Evolutionary conservation across 2,329 filamentous ascomycete species (phyloP).

Genomic region (Keithomyces neogunnii): DNA sequence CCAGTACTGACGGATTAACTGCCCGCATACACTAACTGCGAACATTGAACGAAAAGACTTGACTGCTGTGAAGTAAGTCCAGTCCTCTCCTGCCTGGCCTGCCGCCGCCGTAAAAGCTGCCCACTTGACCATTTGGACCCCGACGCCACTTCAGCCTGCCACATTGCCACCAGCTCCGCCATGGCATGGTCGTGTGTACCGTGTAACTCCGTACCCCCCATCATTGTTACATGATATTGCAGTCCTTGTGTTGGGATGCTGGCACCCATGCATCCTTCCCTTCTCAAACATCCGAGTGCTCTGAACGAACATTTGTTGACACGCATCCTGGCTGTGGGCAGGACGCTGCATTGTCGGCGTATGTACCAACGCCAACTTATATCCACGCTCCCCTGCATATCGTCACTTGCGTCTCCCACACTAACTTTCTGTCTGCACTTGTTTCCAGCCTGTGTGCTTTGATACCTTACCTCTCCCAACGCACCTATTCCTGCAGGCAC

Average conservation of each 20-base stretch:
- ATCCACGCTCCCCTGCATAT: no score
- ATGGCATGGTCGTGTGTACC: background rate
- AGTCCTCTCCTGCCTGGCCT: no score
- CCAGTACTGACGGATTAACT: no score
- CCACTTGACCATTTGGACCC: background rate
- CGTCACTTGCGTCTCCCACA: background rate
- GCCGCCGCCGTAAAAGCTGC: background rate
- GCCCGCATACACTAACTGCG: no score
- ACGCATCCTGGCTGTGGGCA: background rate
- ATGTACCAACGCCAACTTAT: background rate
- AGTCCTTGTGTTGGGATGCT: no score
- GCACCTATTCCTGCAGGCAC: background rate
- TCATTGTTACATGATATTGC: background rate
- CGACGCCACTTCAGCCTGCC: background rate
- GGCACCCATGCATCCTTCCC: constrained; percentile 1
- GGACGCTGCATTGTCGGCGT: no score
- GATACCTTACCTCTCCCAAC: background rate
- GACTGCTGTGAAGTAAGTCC: no score
- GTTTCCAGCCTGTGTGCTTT: background rate
- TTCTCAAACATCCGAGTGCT: background rate
- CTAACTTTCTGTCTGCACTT: background rate
- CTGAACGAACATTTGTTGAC: background rate
- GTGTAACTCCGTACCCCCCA: background rate
- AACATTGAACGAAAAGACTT: no score
- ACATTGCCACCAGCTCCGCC: background rate